Evolutionary conservation across 2,329 filamentous ascomycete species (phyloP), one percentile per base, ranked within the genome.

Genomic region (Ceratocystis albifundus): DNA sequence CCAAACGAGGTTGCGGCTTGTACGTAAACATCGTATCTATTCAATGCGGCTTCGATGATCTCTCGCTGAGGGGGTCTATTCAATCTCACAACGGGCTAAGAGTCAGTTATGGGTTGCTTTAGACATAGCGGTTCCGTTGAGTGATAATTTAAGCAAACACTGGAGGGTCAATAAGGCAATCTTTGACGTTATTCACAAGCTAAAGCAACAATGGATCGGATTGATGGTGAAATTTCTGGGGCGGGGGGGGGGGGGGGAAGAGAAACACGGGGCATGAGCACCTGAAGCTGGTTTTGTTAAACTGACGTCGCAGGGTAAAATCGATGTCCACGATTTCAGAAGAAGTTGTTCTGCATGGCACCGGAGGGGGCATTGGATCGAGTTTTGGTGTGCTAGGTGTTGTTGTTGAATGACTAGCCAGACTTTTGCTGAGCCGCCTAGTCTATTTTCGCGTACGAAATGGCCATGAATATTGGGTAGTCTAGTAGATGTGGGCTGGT

Each of bases 1-100:
- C 92, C 93, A 74, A 96, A 96, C 8, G 88, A 90, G 2, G 89
- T 92, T 65, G 89, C 89, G 61, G 93, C 93, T 75, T 96, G 93
- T 0, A 97, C 82, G 73, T 96, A 96, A 55, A 97, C 88, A 86
- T 97, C 93, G 69, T 92, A 82, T 17, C 90, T 88, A 66, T 88
- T 84, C 7, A 96, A 80, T 2, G 89, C 89, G 6, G 90, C 88
- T 67, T 82, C 80, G 66, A 97, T 93, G 66, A 96, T 91, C 72
- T 97, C 91, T 68, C 89, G 85, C 73, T 96, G 93, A 46, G 89
- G 79, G 10, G 91, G 90, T 71, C 90, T 91, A 64, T 20, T 20
- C 36, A 68, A 20, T 57, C 32, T 53, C 10, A 28, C 59, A 44
- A 55, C 20, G 28, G 55, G 55, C 4, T 32, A 25, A 50, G 48